phyloP scores from a whole-genome alignment of 345 rosid genomes.

The Euphorbia pulcherrima region DNA sequence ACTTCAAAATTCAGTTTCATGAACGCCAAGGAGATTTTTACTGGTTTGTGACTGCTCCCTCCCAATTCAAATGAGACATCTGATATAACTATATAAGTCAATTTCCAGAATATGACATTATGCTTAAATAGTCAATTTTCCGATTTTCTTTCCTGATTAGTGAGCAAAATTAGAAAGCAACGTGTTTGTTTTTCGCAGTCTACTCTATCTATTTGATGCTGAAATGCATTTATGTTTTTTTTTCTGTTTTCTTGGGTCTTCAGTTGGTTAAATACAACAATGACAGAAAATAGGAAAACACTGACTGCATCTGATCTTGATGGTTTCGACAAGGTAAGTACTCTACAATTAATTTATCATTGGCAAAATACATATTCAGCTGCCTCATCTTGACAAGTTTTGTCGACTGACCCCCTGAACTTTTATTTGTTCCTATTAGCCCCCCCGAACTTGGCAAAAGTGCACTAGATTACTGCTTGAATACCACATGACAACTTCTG shows the following conservation, averaged over 20 bases:
- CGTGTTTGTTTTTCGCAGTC: background rate
- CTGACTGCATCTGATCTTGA: constrained; percentile 63
- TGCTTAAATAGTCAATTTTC: constrained; percentile 1
- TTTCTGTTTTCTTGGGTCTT: constrained; percentile 1
- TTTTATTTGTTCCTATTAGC: too few relatives aligned
- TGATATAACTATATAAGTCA: background rate
- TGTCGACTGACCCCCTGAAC: too few relatives aligned
- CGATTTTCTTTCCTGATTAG: background rate
- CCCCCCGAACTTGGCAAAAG: too few relatives aligned
- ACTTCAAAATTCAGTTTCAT: constrained; percentile 83
- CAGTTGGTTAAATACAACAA: constrained; percentile 87
- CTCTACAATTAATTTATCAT: background rate
- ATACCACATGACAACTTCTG: too few relatives aligned
- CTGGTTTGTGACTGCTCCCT: constrained; percentile 57
- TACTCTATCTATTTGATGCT: background rate
- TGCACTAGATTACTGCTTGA: too few relatives aligned
- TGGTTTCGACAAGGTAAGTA: constrained; percentile 73
- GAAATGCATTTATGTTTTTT: background rate
- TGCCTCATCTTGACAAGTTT: too few relatives aligned
- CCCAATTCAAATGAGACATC: background rate
- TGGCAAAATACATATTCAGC: background rate
- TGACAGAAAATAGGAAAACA: constrained; percentile 71
- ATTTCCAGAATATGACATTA: background rate
- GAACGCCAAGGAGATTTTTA: constrained; percentile 89
- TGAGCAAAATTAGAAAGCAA: background rate